Base-by-base conservation (phyloP, 495 filamentous ascomycete species). In the Penicillium cinerascens region DNA sequence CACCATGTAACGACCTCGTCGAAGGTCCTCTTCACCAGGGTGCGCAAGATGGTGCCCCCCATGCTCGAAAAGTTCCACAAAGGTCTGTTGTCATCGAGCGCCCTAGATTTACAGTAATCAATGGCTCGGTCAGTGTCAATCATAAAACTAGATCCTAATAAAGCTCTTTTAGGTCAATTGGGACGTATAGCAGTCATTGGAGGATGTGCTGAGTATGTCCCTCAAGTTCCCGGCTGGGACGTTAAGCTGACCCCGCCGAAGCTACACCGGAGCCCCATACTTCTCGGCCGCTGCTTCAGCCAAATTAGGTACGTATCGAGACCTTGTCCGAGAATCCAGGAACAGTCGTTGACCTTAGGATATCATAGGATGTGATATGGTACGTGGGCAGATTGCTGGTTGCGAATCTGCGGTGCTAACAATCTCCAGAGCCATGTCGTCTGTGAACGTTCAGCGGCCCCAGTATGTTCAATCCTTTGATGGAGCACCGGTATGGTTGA, bases 281-380 rank as follows among this genome's bases (percentile, higher is more conserved):
- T 98, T 98, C 70, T 96, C 92, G 23, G 92, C 93, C 41, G 96
- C 96, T 82, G 93, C 93, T 35, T 95, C 89, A 44, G 95, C 95
- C 43, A 79, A 86, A 64, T 71, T 98, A 65, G 82, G 83, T 73
- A 72, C 50, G 52, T 17, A 13, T 21, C 11, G 6, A 11, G 15
- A 9, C 3, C 0, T 10, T 4, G 2, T 3, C 3, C n/a, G 11
- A 13, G 13, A 11, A 11, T 33, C 11, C 9, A 33, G 29, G 3
- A 33, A 13, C 29, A 33, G 9, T 33, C 3, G 13, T 18, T 51
- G 17, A 51, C 49, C 20, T 20, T 3, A 44, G 10, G 29, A 3
- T 7, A 18, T 22, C 20, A 20, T 49, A 81, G 89, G 89, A 16
- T 88, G 85, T 62, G 89, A 95, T 69, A 86, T 95, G 83, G 87